Conservation (phyloP, 2,329 filamentous ascomycete genomes). For the Fusarium musae region DNA sequence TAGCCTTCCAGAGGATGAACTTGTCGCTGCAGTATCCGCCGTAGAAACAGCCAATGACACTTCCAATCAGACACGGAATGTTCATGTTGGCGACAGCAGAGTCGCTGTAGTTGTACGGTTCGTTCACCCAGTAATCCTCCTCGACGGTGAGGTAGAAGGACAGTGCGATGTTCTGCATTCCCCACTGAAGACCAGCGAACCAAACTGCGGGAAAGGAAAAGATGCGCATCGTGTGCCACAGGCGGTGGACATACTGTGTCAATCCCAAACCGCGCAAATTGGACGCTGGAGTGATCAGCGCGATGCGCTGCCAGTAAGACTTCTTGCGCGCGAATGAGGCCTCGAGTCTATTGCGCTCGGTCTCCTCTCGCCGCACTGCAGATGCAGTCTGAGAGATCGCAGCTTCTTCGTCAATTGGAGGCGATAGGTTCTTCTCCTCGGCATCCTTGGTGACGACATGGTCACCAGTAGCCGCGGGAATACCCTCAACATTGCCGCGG, state of each 20-base stretch:
- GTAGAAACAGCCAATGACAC: constrained; percentile 65
- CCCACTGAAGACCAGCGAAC: constrained; percentile 69
- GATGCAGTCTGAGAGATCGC: constrained; percentile 19
- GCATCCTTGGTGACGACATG: not conserved
- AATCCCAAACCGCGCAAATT: constrained; percentile 64
- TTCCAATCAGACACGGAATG: constrained; percentile 64
- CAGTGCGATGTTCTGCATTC: constrained; percentile 68
- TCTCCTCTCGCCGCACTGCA: constrained; percentile 21
- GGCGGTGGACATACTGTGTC: constrained; percentile 63
- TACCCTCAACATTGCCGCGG: constrained; percentile 29
- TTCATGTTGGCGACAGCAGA: constrained; percentile 67
- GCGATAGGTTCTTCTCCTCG: constrained; percentile 14
- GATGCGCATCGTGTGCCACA: constrained; percentile 66
- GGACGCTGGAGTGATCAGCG: constrained; percentile 64
- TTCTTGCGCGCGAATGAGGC: constrained; percentile 50
- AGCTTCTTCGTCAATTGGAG: constrained; percentile 20
- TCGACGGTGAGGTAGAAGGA: constrained; percentile 69
- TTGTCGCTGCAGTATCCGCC: constrained; percentile 67
- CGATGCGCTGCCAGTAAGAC: constrained; percentile 65
- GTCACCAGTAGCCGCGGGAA: constrained; percentile 1
- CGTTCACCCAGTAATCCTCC: constrained; percentile 64
- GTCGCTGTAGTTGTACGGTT: constrained; percentile 66
- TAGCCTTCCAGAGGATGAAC: constrained; percentile 66
- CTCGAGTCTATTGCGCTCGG: constrained; percentile 38
- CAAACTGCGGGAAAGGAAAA: constrained; percentile 68